Conservation (phyloP, 352 stramenopile species). For the Globisporangium emineosum region DNA sequence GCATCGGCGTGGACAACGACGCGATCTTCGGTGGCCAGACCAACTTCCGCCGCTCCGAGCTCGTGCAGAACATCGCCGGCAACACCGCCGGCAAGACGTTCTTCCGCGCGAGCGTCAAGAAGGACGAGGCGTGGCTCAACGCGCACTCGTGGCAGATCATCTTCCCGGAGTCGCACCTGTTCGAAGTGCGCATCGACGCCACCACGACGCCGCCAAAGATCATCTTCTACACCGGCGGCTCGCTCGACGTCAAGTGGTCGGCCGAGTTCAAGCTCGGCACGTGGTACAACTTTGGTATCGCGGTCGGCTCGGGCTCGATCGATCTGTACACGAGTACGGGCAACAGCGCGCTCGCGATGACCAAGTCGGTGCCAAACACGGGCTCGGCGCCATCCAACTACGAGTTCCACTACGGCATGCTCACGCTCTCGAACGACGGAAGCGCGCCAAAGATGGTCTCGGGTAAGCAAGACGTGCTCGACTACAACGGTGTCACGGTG, state of each 20-base stretch:
- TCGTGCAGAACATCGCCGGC: constrained; percentile 47
- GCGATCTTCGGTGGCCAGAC: constrained; percentile 48
- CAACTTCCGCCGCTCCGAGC: constrained; percentile 65
- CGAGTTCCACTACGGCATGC: constrained; percentile 65
- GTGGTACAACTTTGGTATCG: constrained; percentile 74
- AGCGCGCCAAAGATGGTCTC: constrained; percentile 43
- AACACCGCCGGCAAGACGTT: constrained; percentile 29
- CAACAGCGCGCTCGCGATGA: constrained; percentile 35
- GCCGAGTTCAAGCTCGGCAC: constrained; percentile 46
- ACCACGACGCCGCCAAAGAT: constrained; percentile 45
- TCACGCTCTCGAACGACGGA: constrained; percentile 64
- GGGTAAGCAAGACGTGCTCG: constrained; percentile 48
- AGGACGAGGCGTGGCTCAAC: constrained; percentile 38
- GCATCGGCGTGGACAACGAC: constrained; percentile 42
- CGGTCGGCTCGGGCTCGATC: constrained; percentile 34
- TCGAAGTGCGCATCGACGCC: constrained; percentile 60
- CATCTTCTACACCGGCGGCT: constrained; percentile 48
- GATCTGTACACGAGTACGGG: constrained; percentile 56
- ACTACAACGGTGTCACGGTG: constrained; percentile 65
- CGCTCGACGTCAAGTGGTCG: constrained; percentile 46
- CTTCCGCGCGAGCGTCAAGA: constrained; percentile 47
- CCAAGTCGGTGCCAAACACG: constrained; percentile 32
- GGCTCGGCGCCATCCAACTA: constrained; percentile 29
- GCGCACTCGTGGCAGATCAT: constrained; percentile 51
- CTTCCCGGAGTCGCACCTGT: constrained; percentile 61